Base-by-base conservation (phyloP, 2,329 filamentous ascomycete genomes). In the Microthyrium microscopicum region DNA sequence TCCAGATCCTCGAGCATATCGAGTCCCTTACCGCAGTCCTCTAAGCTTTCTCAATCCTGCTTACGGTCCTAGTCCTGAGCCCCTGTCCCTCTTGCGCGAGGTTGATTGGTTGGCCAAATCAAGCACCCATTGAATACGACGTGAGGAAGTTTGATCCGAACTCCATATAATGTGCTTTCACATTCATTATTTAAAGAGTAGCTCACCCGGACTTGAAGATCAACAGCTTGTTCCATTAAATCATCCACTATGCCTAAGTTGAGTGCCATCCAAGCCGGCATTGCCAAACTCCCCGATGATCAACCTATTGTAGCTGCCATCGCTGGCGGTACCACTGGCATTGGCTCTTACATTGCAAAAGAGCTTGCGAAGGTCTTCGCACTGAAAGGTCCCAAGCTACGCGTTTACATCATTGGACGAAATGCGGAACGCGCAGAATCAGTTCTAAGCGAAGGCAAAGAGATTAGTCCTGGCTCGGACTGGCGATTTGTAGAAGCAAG, bases 371-470 rank as follows among this genome's bases (percentile, higher is more conserved):
- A 15, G 1, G 42, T 39, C 3, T 49, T 42, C 27, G 34, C 42
- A 5, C 24, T 36, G 1, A 36, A 44, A 20, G 46, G 42, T 5
- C 26, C 34, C 24, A 49, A 44, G 16, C 43, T 58, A 5, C 48
- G 50, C 16, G 44, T 49, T 9, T 49, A 52, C 41, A 46, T 56
- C 20, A 42, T 54, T 25, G 52, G 50, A 5, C 41, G 50, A 13
- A 52, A 47, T 18, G 31, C 38, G 3, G 33, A 34, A 1, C 44
- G 46, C 9, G 41, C 51, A 6, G 45, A 50, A 9, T 32, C 29
- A 9, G 40, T 55, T 5, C 39, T 55, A 9, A 25, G 41, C 17
- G 44, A 49, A 12, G 49, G 50, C 30, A 41, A 39, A n/a, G 12
- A 39, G 5, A 39, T 43, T 1, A 53, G 46, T 31, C 46, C 53